A percentile compares a stretch with the other conserved stretches of the same genome.
Evolutionary conservation across 345 rosid species (phyloP).

Genomic region (Boechera stricta): DNA sequence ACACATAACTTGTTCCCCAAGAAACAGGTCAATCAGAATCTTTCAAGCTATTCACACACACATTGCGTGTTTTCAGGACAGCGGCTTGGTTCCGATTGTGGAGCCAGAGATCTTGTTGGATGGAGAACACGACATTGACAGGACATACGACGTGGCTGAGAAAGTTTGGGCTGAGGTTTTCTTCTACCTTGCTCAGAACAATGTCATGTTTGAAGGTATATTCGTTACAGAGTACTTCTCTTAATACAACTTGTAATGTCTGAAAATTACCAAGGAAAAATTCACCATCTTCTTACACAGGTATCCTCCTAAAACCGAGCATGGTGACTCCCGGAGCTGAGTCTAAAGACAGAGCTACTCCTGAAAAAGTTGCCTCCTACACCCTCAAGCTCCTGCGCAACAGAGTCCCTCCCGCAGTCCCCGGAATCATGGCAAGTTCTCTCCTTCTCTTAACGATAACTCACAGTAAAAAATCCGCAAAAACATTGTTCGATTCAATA

Average conservation of each 20-base stretch:
- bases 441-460: neutral
- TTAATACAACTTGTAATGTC: neutral
- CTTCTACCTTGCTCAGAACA: conserved; percentile 96
- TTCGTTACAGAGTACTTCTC: neutral
- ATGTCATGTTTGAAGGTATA: conserved; percentile 85
- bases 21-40: conserved; percentile 1
- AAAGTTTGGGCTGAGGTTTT: conserved; percentile 99
- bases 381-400: conserved; percentile 90
- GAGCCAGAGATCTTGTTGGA: conserved; percentile 99
- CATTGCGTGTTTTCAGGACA: conserved; percentile 61
- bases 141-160: conserved; percentile 93
- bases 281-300: conserved; percentile 8
- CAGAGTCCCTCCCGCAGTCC: conserved; percentile 93
- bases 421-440: conserved; percentile 93
- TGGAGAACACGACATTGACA: conserved; percentile 91
- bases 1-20: conserved; percentile 11
- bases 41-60: conserved; percentile 6
- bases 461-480: neutral
- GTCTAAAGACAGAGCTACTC: conserved; percentile 83
- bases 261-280: neutral
- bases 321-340: conserved; percentile 99
- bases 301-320: conserved; percentile 94
- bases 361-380: conserved; percentile 84
- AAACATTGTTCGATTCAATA: neutral
- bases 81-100: conserved; percentile 96